Base-by-base conservation (phyloP, 345 rosid species). In the Aquilaria yunnanensis region DNA sequence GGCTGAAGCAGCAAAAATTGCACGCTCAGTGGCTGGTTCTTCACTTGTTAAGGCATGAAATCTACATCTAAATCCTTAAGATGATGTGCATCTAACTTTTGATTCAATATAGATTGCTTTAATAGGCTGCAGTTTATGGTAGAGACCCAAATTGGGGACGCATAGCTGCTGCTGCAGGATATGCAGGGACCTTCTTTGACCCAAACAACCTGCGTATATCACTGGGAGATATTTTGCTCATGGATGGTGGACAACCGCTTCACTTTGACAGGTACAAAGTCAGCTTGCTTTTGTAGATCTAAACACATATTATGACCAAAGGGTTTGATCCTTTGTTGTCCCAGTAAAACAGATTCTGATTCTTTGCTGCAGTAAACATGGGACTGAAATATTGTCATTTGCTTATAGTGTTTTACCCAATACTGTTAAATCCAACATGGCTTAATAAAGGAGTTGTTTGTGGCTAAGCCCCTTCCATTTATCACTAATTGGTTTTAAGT, bases 101-200 rank as follows among this genome's bases (percentile, higher is more conserved):
- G 57, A 76, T 68, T 67, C 47, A 12, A 11, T 56, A 53, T 37
- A n/a, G 64, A 56, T 57, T 76, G 57, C 45, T 71, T 48, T 54
- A 23, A 4, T 69, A 93, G 97, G 95, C 97, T 64, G 98, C 97
- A 10, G 85, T 90, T 11, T 93, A 88, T 48, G 97, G 96, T 6
- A 88, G 96, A 85, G 97, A 94, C 78, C 97, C 97, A 5, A 87
- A 94, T 65, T 88, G 96, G 99, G 97, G 99, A 47, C 83, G 96
- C 9, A 88, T 91, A 63, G 99, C 99, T 71, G 80, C 83, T 70
- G 99, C 99, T 74, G 96, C 90, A 37, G 97, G 96, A 61, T 87
- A 85, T 72, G 81, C 99, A 0, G 97, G 89, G 55, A 70, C 86
- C 72, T 57, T 84, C 54, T 94, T 94, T 68, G 31, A 70, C 62